These are phyloP conservation scores for Linnemannia hyalina DNA, from an alignment of 192 early-diverging fungal species.

Conservation along the genomic window DNA sequence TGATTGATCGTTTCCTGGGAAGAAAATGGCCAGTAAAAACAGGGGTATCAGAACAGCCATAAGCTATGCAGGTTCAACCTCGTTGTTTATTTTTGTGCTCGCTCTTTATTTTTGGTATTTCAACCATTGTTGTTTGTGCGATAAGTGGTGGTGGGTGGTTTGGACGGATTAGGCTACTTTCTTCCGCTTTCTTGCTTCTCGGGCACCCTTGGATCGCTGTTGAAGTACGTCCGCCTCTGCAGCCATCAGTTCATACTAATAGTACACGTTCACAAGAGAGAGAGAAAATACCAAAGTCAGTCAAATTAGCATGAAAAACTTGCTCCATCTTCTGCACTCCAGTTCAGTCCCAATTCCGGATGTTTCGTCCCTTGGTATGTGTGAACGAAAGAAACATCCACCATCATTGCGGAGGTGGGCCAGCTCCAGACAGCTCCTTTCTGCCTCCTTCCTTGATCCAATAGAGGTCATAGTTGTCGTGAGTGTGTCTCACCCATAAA, in stretches of 20 bases:
- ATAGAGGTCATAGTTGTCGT: neutral
- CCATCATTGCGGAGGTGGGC: too few species aligned
- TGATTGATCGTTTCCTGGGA: neutral
- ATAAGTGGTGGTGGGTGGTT: neutral
- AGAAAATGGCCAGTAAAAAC: neutral
- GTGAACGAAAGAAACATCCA: too few species aligned
- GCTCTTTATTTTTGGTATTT: neutral
- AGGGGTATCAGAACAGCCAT: neutral
- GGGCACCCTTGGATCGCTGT: constrained; percentile 22
- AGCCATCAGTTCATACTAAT: constrained; percentile 27
- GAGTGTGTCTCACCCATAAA: neutral
- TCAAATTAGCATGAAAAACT: neutral
- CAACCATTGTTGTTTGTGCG: neutral
- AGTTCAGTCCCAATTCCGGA: neutral
- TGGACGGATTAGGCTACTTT: constrained; percentile 6
- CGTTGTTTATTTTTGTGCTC: neutral
- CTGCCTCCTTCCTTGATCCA: neutral
- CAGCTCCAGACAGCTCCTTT: neutral
- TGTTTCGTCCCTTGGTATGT: neutral
- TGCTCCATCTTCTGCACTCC: neutral
- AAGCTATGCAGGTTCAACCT: neutral
- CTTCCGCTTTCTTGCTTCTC: constrained; percentile 40
- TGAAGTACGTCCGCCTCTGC: constrained; percentile 30
- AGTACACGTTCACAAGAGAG: neutral
- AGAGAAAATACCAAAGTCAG: neutral